Evolutionary conservation across 1,139 yeast genomes (phyloP), one percentile per base, ranked within the genome.

Genomic region (Magnusiomyces paraingens): DNA sequence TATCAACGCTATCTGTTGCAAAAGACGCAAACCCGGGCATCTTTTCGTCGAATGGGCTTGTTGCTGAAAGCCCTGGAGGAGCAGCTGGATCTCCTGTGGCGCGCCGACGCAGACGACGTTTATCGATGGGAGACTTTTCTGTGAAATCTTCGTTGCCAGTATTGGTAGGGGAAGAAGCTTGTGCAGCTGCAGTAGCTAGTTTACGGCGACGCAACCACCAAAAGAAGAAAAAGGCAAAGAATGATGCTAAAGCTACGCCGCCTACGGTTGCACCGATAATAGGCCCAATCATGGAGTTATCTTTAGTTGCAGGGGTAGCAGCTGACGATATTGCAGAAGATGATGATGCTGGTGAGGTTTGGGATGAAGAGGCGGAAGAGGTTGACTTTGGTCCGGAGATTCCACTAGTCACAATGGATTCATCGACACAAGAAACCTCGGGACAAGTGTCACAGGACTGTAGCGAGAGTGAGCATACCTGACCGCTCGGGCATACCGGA

Each of bases 371-470:
- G 2, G 52, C 40, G 21, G 22, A 18, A 12, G 52, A 14, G 15
- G 53, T 39, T 8, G 53, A 12, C 3, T 52, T n/a, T 10, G 47
- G 21, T 11, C 49, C n/a, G 15, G 43, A 20, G 2, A 49, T 29
- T 12, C 29, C 32, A 14, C 36, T 35, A 42, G 47, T 36, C 12
- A 54, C 47, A 18, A 26, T 35, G 18, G 52, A 20, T 17, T 40
- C 42, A 12, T 51, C 48, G 22, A 55, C 47, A 29, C 58, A 55
- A 14, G 55, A 50, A 14, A 55, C 58, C 5, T 47, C 14, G 11
- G 58, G 52, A 44, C 58, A 55, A 4, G 49, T 17, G 44, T 53
- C 50, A 47, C 58, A 55, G 20, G 58, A 49, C 22, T 55, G 58
- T 11, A 55, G 54, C 36, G 56, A 53, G 14, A 55, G 52, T 41